These are phyloP conservation scores for Sambucus nigra DNA, from an alignment of 129 eudicot genomes.

Conservation along the genomic window DNA sequence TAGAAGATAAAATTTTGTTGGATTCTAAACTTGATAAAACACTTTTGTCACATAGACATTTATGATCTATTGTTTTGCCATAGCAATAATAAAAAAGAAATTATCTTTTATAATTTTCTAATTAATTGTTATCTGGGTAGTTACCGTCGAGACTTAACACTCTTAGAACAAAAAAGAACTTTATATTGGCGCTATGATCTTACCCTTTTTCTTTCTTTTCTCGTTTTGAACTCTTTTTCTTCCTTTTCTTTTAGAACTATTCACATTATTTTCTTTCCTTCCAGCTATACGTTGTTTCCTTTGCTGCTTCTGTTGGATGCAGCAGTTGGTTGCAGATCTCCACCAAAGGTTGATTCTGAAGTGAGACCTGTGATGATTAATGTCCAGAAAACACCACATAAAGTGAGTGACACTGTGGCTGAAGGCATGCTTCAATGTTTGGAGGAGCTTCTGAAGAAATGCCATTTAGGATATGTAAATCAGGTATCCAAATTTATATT, in stretches of 20 bases:
- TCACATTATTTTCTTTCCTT: background rate
- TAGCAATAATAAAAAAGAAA: no score
- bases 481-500: slow-evolving; percentile 37
- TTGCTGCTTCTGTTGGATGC: slow-evolving; percentile 82
- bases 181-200: slow-evolving; percentile 3
- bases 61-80: no score
- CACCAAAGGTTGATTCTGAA: slow-evolving; percentile 17
- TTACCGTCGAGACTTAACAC: no score
- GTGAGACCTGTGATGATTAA: slow-evolving; percentile 9
- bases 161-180: slow-evolving; percentile 3
- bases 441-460: slow-evolving; percentile 69
- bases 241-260: background rate
- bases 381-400: slow-evolving; percentile 18
- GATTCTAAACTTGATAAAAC: no score
- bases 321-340: slow-evolving; percentile 58
- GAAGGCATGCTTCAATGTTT: slow-evolving; percentile 74
- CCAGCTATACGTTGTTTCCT: slow-evolving; percentile 80
- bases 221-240: background rate
- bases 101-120: no score
- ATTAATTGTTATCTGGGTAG: no score
- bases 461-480: slow-evolving; percentile 55
- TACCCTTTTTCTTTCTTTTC: background rate
- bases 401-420: slow-evolving; percentile 68
- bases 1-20: no score
- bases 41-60: no score